Evolutionary conservation across 2,329 filamentous ascomycete genomes (phyloP).

Genomic region (Clarireedia paspali): DNA sequence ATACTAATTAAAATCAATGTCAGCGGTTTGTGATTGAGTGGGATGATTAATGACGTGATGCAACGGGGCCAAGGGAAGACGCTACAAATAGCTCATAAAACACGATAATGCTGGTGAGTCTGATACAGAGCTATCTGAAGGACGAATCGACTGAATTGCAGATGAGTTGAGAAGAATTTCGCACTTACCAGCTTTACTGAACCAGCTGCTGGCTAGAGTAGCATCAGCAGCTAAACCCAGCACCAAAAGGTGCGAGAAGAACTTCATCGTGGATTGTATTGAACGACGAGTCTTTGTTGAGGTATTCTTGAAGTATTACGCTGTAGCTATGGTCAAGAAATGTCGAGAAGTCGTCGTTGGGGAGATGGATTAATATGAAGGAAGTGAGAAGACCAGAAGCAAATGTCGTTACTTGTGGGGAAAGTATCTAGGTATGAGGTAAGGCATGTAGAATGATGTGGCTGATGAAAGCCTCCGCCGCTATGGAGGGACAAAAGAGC

Average conservation of each 20-base stretch:
- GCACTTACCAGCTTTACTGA: slow-evolving; percentile 71
- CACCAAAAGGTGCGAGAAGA: slow-evolving; percentile 62
- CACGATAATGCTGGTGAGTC: not conserved
- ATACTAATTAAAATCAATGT: slow-evolving; percentile 46
- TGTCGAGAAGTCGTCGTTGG: not conserved
- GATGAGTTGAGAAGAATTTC: not conserved
- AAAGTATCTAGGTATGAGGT: not conserved
- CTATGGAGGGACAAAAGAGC: not conserved
- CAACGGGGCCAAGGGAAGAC: not conserved
- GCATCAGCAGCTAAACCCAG: slow-evolving; percentile 65
- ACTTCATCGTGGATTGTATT: slow-evolving; percentile 56
- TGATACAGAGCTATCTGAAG: slow-evolving; percentile 7
- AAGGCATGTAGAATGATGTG: not conserved
- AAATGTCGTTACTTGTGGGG: not conserved
- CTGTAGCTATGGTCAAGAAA: too few relatives aligned
- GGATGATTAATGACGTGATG: not conserved
- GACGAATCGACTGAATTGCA: not conserved
- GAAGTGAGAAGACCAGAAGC: not conserved
- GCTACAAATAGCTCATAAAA: not conserved
- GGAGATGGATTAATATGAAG: not conserved
- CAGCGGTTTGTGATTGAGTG: too few relatives aligned
- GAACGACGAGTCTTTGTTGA: not conserved
- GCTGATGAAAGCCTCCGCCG: not conserved
- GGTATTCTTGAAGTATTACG: not conserved
- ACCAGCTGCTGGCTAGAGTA: slow-evolving; percentile 72